Conservation (phyloP, 1,139 yeast species). For the Diutina catenulata region DNA sequence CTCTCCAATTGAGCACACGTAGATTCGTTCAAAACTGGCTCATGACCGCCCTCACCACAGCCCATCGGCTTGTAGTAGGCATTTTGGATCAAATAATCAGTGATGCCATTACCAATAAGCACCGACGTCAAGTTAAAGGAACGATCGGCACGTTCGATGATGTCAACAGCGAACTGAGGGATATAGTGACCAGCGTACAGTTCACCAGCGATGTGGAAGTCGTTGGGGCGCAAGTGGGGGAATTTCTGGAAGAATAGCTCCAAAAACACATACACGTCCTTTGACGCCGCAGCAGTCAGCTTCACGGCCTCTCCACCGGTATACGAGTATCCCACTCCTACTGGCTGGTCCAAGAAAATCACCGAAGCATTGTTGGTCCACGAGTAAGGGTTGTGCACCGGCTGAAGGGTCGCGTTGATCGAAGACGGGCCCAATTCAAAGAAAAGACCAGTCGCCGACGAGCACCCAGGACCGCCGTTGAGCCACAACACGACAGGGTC, state of each 20-base stretch:
- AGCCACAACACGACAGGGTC: slow-evolving; percentile 68
- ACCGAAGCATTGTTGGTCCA: slow-evolving; percentile 66
- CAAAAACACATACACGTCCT: slow-evolving; percentile 8
- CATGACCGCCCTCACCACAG: slow-evolving; percentile 9
- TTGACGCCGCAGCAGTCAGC: slow-evolving; percentile 9
- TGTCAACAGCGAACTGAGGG: slow-evolving; percentile 8
- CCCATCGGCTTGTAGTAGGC: slow-evolving; percentile 9
- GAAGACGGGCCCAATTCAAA: slow-evolving; percentile 60
- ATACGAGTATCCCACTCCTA: slow-evolving; percentile 9
- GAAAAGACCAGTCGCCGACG: slow-evolving; percentile 54
- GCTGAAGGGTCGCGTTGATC: slow-evolving; percentile 36
- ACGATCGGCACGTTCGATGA: slow-evolving; percentile 8
- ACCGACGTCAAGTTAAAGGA: slow-evolving; percentile 15
- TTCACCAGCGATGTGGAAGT: slow-evolving; percentile 10
- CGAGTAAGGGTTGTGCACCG: slow-evolving; percentile 47
- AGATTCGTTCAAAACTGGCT: slow-evolving; percentile 6
- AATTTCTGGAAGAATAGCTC: slow-evolving; percentile 9
- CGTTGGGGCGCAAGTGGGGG: slow-evolving; percentile 7
- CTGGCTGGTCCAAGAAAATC: slow-evolving; percentile 21
- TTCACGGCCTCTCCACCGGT: slow-evolving; percentile 6
- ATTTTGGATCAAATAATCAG: slow-evolving; percentile 8
- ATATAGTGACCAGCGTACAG: slow-evolving; percentile 10
- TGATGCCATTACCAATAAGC: slow-evolving; percentile 9
- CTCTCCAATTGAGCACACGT: slow-evolving; percentile 8
- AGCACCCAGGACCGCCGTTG: slow-evolving; percentile 72